Evolutionary conservation across 2,329 filamentous ascomycete genomes (phyloP).

Genomic region (Exophiala spinifera): DNA sequence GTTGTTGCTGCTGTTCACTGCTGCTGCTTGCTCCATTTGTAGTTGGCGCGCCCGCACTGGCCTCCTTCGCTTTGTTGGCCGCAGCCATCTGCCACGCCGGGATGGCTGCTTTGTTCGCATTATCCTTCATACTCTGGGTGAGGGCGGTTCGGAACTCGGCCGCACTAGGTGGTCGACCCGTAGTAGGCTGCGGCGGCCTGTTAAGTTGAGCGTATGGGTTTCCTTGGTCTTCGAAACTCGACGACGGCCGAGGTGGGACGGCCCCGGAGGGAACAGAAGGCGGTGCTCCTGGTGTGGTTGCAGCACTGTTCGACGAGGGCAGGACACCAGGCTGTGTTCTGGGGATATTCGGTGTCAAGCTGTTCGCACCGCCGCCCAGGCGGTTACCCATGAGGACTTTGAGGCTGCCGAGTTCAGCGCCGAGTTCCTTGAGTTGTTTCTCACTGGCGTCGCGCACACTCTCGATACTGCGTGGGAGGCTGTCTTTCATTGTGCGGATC

Average conservation of each 20-base stretch:
- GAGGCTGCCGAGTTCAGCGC: slow-evolving; percentile 82
- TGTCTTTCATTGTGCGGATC: slow-evolving; percentile 73
- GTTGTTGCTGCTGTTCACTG: background rate
- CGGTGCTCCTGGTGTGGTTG: slow-evolving; percentile 17
- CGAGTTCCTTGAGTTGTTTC: slow-evolving; percentile 76
- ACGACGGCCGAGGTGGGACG: slow-evolving; percentile 12
- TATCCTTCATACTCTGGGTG: background rate
- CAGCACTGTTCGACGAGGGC: slow-evolving; percentile 28
- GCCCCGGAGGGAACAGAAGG: no score
- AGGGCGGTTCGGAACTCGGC: slow-evolving; percentile 11
- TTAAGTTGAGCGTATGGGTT: background rate
- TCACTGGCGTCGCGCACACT: slow-evolving; percentile 84
- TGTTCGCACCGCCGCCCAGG: slow-evolving; percentile 40
- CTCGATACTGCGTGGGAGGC: slow-evolving; percentile 84
- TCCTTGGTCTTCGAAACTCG: slow-evolving; percentile 20
- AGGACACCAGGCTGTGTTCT: slow-evolving; percentile 34
- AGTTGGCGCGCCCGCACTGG: slow-evolving; percentile 6
- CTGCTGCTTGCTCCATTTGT: slow-evolving; percentile 6
- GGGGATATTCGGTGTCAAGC: slow-evolving; percentile 28
- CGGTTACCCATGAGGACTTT: slow-evolving; percentile 77
- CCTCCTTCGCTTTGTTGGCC: slow-evolving; percentile 43
- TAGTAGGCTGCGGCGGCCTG: background rate
- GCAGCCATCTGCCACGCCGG: slow-evolving; percentile 77
- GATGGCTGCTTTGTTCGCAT: slow-evolving; percentile 61
- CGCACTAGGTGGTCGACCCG: slow-evolving; percentile 13